A percentile compares a stretch with the other conserved stretches of the same genome.
Evolutionary conservation across 805 yeast genomes (phyloP).

Genomic region (Schwanniomyces occidentalis): DNA sequence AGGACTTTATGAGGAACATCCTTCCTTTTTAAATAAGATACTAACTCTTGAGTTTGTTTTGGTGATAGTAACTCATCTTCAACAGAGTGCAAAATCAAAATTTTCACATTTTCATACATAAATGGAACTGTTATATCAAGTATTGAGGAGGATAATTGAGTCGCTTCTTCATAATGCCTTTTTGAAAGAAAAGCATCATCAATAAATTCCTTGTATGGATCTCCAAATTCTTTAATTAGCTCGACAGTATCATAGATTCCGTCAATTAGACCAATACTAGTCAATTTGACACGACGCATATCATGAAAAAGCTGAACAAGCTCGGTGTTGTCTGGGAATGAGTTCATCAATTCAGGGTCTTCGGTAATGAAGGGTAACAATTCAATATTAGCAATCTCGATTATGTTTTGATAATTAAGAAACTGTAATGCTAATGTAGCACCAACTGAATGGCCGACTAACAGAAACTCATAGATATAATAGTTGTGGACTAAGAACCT

Average conservation of each 20-base stretch:
- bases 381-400: slow-evolving; percentile 14
- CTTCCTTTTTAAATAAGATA: slow-evolving; percentile 27
- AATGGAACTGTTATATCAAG: slow-evolving; percentile 1
- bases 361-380: background rate
- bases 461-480: slow-evolving; percentile 21
- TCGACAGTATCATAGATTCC: slow-evolving; percentile 64
- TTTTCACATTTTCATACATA: slow-evolving; percentile 1
- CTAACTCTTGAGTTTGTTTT: slow-evolving; percentile 48
- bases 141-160: slow-evolving; percentile 21
- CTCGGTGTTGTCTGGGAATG: background rate
- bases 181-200: slow-evolving; percentile 50
- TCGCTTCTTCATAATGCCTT: slow-evolving; percentile 21
- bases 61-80: slow-evolving; percentile 64
- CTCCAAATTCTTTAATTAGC: slow-evolving; percentile 61
- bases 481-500: slow-evolving; percentile 19
- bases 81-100: slow-evolving; percentile 57
- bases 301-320: background rate
- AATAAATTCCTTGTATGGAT: slow-evolving; percentile 53
- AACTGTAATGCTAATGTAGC: slow-evolving; percentile 64
- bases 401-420: slow-evolving; percentile 26
- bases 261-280: slow-evolving; percentile 46
- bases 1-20: slow-evolving; percentile 9
- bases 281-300: slow-evolving; percentile 1
- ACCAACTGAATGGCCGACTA: slow-evolving; percentile 81
- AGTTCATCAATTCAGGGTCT: background rate